Percentiles rank a stretch among this genome's conserved stretches.
These are phyloP conservation scores for Fusarium burgessii DNA, from an alignment of 2,329 filamentous ascomycete genomes.

Conservation along the genomic window DNA sequence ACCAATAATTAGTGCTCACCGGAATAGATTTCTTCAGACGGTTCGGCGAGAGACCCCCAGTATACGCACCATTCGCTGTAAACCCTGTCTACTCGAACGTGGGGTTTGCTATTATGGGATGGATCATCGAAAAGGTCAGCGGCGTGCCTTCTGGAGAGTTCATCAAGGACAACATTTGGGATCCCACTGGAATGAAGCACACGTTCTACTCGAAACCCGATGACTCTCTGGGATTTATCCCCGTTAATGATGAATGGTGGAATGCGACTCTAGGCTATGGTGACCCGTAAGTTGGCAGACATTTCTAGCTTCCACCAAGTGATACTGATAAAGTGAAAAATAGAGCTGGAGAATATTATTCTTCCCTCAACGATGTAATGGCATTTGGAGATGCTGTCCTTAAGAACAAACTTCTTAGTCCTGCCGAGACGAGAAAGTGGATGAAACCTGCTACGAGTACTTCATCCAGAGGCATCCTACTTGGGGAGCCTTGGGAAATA, in stretches of 20 bases:
- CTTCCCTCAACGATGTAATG: conserved; percentile 12
- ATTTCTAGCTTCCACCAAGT: too few species aligned
- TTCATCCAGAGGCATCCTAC: not conserved
- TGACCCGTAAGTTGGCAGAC: conserved; percentile 2
- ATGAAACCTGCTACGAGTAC: conserved; percentile 11
- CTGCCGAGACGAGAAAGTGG: conserved; percentile 13
- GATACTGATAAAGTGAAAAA: too few species aligned
- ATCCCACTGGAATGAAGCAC: conserved; percentile 3
- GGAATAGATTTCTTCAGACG: conserved; percentile 5
- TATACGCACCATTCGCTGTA: conserved; percentile 7
- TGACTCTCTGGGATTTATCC: conserved; percentile 9
- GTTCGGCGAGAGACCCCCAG: conserved; percentile 12
- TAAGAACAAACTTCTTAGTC: not conserved
- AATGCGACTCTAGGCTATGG: conserved; percentile 20
- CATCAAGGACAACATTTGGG: conserved; percentile 18
- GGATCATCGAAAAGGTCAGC: conserved; percentile 18
- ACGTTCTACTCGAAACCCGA: conserved; percentile 4
- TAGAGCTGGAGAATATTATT: conserved; percentile 18
- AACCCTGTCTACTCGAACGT: conserved; percentile 17
- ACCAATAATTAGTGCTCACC: accelerated
- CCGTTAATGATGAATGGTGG: conserved; percentile 18
- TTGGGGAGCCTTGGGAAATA: conserved; percentile 16
- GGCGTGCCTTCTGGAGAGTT: conserved; percentile 14
- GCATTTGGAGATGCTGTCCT: conserved; percentile 13
- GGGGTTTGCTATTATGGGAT: conserved; percentile 1